Conservation (phyloP, 225 moss, liverwort and hornwort species). For the Antitrichia curtipendula region DNA sequence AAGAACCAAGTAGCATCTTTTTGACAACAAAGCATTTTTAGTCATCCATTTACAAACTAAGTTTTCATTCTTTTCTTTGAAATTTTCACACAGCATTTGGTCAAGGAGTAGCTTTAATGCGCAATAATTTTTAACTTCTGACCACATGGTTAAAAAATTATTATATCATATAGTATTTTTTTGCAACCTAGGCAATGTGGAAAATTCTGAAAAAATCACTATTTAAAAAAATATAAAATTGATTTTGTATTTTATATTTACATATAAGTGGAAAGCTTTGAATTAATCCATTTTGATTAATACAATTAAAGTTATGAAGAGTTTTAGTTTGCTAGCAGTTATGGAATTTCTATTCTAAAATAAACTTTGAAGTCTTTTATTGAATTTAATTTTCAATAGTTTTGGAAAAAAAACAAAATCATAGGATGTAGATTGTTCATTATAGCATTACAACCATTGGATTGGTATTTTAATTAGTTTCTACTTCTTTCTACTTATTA, state of each 20-base stretch:
- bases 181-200: accelerated
- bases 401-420: too few relatives aligned
- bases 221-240: not conserved
- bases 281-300: not conserved
- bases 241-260: not conserved
- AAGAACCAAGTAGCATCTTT: not conserved
- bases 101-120: accelerated
- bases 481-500: not conserved
- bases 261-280: not conserved
- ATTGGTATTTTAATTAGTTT: not conserved
- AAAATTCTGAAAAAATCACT: accelerated
- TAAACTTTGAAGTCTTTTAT: not conserved
- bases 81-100: not conserved
- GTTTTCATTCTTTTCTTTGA: not conserved
- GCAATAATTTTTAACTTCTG: not conserved
- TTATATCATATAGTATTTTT: too few relatives aligned
- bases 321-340: accelerated
- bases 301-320: not conserved
- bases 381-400: not conserved
- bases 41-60: not conserved
- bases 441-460: not conserved
- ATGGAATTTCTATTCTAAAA: not conserved
- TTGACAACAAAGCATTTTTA: accelerated
- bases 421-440: not conserved
- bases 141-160: not conserved